Conservation (phyloP, 2,329 filamentous ascomycete species). For the Curvularia sp. region DNA sequence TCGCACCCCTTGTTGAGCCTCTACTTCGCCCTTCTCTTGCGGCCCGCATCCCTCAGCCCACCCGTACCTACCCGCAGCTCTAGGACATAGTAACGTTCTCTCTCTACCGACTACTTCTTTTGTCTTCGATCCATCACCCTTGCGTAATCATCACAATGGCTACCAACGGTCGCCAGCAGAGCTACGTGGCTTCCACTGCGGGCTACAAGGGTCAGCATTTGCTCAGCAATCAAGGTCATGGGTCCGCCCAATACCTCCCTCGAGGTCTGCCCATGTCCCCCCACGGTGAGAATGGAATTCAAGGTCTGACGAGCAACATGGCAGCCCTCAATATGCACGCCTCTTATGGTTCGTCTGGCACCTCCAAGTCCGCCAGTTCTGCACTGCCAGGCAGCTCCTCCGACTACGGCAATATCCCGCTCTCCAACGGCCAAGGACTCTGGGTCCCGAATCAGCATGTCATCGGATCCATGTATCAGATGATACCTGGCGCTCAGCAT, state of each 20-base stretch:
- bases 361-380: slow-evolving; percentile 44
- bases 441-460: slow-evolving; percentile 51
- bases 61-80: slow-evolving; percentile 14
- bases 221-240: slow-evolving; percentile 41
- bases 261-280: slow-evolving; percentile 47
- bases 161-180: slow-evolving; percentile 43
- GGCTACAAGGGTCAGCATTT: slow-evolving; percentile 46
- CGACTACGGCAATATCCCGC: slow-evolving; percentile 44
- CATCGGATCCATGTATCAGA: slow-evolving; percentile 45
- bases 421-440: slow-evolving; percentile 48
- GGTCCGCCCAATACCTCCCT: slow-evolving; percentile 45
- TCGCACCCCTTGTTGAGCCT: slow-evolving; percentile 26
- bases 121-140: slow-evolving; percentile 5
- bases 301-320: slow-evolving; percentile 47
- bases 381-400: slow-evolving; percentile 44
- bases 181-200: slow-evolving; percentile 33
- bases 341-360: slow-evolving; percentile 42
- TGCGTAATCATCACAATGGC: slow-evolving; percentile 31
- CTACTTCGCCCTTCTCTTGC: slow-evolving; percentile 18
- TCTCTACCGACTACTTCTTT: slow-evolving; percentile 4
- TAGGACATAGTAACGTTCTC: slow-evolving; percentile 5
- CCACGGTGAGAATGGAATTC: slow-evolving; percentile 41
- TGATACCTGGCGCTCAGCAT: slow-evolving; percentile 45
- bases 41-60: slow-evolving; percentile 16
- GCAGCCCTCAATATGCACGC: slow-evolving; percentile 48